These are phyloP conservation scores for Choiromyces venosus DNA, from an alignment of 495 filamentous ascomycete species.

Conservation along the genomic window DNA sequence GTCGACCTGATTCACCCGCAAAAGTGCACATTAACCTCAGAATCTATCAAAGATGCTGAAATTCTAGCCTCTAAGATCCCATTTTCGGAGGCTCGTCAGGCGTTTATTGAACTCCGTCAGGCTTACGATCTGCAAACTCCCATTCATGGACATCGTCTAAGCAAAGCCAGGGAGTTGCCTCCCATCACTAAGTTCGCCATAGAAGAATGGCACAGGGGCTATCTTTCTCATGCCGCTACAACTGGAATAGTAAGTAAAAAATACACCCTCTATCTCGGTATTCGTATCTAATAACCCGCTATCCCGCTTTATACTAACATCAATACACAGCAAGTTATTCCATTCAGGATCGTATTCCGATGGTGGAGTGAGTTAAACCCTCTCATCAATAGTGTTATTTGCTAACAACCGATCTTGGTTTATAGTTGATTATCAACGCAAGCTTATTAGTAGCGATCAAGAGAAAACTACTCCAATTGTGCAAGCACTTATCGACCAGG, in stretches of 20 bases:
- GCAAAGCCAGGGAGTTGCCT: background rate
- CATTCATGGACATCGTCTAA: background rate
- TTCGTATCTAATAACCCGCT: background rate
- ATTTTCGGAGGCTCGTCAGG: background rate
- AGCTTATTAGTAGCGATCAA: background rate
- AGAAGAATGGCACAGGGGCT: background rate
- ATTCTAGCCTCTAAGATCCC: background rate
- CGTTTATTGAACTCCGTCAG: background rate
- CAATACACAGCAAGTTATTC: background rate
- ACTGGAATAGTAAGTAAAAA: background rate
- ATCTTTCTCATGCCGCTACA: background rate
- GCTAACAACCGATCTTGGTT: background rate
- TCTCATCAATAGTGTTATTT: background rate
- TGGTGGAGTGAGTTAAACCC: background rate
- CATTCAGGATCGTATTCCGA: background rate
- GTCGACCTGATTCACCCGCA: background rate
- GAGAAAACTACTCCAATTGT: background rate
- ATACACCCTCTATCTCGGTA: background rate
- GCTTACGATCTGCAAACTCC: background rate
- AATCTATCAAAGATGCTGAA: background rate
- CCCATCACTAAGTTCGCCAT: background rate
- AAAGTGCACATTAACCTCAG: background rate
- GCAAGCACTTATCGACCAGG: background rate
- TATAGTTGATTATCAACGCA: background rate
- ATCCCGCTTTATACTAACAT: background rate